Base-by-base conservation (phyloP, 768 basidiomycete species). In the Termitomyces sp. region DNA sequence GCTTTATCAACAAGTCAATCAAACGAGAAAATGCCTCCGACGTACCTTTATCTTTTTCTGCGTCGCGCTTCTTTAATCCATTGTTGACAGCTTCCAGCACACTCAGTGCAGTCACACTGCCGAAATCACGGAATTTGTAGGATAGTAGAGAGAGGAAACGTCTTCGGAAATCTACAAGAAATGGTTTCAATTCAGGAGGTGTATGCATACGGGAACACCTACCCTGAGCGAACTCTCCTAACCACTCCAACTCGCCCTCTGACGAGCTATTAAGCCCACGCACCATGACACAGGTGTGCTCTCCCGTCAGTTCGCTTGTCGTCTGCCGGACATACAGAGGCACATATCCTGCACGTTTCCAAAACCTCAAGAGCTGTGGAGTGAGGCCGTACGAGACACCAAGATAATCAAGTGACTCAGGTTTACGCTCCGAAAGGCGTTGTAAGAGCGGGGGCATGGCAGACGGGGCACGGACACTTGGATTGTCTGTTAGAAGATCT, bases 341-440 rank as follows among this genome's bases (percentile, higher is more conserved):
- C 0, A 92, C 82, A 69, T 89, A 99, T 13, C 92, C 90, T 1
- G 88, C 86, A 22, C 93, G 84, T 72, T 98, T 98, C 97, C 97
- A 98, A 77, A 98, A 99, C 59, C 92, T 81, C 41, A 98, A 80
- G 1, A 98, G 78, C 61, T 83, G 87, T 5, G 91, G 81, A 0
- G 95, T 98, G 51, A 99, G 76, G 6, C 97, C 97, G 68, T 96
- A 99, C 15, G 94, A 96, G 3, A 98, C 96, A 46, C 97, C 96
- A 6, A 99, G 77, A 67, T 96, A 99, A 71, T 98, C 96, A 24
- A 99, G 77, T 31, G 73, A 77, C 67, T 98, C 94, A 0, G 96
- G 96, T 70, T 88, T 90, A 33, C 90, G 82, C 68, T 98, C 95
- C 1, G 90, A 85, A 4, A 98, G 79, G 3, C 94, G 85, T 65